Conservation (phyloP, 371 early-diverging fungal species). For the Apophysomyces ossiformis region DNA sequence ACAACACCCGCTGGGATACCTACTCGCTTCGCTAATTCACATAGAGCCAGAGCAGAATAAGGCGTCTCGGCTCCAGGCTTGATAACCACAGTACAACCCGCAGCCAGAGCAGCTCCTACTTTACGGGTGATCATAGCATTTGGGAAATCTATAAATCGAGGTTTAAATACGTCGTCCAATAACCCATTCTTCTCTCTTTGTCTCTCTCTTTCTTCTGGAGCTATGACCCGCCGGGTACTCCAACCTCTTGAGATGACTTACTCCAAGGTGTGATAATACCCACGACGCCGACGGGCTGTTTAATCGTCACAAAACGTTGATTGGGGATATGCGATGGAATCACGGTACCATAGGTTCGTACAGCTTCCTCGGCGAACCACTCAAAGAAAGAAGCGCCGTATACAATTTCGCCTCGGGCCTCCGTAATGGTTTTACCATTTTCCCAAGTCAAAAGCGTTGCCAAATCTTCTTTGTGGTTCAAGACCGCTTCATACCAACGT, state of each 20-base stretch:
- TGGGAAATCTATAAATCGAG: slow-evolving; percentile 72
- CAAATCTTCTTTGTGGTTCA: slow-evolving; percentile 74
- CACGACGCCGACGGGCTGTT: slow-evolving; percentile 87
- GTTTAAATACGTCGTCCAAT: not conserved
- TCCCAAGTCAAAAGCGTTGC: slow-evolving; percentile 81
- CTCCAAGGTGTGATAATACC: slow-evolving; percentile 94
- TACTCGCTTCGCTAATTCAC: slow-evolving; percentile 76
- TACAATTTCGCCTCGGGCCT: slow-evolving; percentile 74
- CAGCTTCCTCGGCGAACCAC: slow-evolving; percentile 91
- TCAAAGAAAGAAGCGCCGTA: slow-evolving; percentile 82
- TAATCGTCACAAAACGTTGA: slow-evolving; percentile 71
- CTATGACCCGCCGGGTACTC: no score
- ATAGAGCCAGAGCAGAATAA: slow-evolving; percentile 78
- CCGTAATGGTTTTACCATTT: slow-evolving; percentile 68
- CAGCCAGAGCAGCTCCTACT: slow-evolving; percentile 80
- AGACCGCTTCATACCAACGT: slow-evolving; percentile 73
- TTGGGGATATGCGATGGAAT: slow-evolving; percentile 66
- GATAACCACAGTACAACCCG: slow-evolving; percentile 77
- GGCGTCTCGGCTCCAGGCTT: slow-evolving; percentile 87
- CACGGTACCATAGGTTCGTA: slow-evolving; percentile 80
- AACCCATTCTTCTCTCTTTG: not conserved
- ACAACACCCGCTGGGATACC: slow-evolving; percentile 91
- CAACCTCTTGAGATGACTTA: slow-evolving; percentile 29
- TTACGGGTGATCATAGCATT: slow-evolving; percentile 92
- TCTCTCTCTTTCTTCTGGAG: no score